Base-by-base conservation (phyloP, 2,329 filamentous ascomycete species). In the Teratosphaeria gauchensis region DNA sequence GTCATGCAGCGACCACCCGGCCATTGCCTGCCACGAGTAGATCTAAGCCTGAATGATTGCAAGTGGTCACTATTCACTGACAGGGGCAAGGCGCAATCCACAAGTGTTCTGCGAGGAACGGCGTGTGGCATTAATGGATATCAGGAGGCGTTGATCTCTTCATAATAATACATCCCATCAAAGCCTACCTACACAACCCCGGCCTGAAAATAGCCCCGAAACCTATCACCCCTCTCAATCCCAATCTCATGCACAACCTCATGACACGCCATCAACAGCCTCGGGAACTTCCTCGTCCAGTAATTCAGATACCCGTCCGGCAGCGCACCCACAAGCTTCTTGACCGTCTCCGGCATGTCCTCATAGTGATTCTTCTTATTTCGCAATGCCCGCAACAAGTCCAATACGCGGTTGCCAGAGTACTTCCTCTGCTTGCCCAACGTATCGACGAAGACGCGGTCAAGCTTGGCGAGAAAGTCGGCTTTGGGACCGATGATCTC, bases 291-390 rank as follows among this genome's bases (percentile, higher is more conserved):
- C 7, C 82, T 78, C 0, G 88, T 88, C 89, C 91, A 96, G 69
- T 95, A 96, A 11, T 79, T 80, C 52, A 96, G 76, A 69, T 96
- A 96, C 2, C 71, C 71, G 0, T 89, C 90, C 14, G 90, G 86
- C 0, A 90, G 88, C 60, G 8, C 85, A 76, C 0, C 91, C 0
- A 96, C 89, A 66, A 81, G 79, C 55, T 78, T 78, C 74, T 87
- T 92, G 62, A 96, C 82, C 54, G 84, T 77, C 14, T 92, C 88
- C 6, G 89, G 82, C 89, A 99, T 92, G 72, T 99, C 94, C 69
- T 96, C 92, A 72, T 96, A 99, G 71, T 99, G 94, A 64, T 97
- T 96, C 68, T 89, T 89, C 82, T 99, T 99, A 75, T 99, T 99
- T 28, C 94, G 82, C 58, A 99, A 77, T 1, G 92, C 94, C 1